phyloP scores from a whole-genome alignment of 352 stramenopile genomes.

The Pythium diclinum region DNA sequence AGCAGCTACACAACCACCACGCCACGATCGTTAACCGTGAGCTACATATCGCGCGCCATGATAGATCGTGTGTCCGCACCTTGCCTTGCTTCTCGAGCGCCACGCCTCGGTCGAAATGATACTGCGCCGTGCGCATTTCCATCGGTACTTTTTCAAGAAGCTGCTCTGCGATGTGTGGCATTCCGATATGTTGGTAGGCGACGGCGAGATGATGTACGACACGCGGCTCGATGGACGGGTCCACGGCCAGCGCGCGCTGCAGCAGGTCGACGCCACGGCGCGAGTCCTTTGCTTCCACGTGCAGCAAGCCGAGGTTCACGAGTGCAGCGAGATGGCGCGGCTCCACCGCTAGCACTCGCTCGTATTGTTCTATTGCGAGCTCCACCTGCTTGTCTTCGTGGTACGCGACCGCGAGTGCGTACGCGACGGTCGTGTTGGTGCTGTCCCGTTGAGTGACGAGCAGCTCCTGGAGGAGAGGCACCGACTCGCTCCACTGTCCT shows the following conservation, averaged over 20 bases:
- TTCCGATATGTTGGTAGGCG: slow-evolving; percentile 32
- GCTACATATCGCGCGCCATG: too few species aligned
- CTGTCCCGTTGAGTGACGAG: not conserved
- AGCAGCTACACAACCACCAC: slow-evolving; percentile 32
- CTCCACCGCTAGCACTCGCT: not conserved
- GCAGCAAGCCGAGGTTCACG: slow-evolving; percentile 34
- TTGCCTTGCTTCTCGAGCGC: slow-evolving; percentile 47
- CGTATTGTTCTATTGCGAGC: not conserved
- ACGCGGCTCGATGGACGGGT: slow-evolving; percentile 7
- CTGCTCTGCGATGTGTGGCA: slow-evolving; percentile 32
- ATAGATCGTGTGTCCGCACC: not conserved
- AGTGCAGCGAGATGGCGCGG: slow-evolving; percentile 7
- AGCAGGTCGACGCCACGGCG: slow-evolving; percentile 16
- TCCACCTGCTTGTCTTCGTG: not conserved
- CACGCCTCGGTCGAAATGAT: slow-evolving; percentile 55
- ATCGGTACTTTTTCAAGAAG: slow-evolving; percentile 28
- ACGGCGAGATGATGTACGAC: slow-evolving; percentile 36
- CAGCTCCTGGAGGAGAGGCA: not conserved
- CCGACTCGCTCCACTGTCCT: not conserved
- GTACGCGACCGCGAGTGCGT: not conserved
- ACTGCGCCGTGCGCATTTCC: slow-evolving; percentile 25
- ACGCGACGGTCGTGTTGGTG: not conserved
- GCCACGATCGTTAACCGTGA: too few species aligned
- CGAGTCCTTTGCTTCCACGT: slow-evolving; percentile 30
- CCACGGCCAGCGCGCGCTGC: slow-evolving; percentile 16